phyloP scores from a whole-genome alignment of 1,284 basidiomycete species.

The Melampsora americana region DNA sequence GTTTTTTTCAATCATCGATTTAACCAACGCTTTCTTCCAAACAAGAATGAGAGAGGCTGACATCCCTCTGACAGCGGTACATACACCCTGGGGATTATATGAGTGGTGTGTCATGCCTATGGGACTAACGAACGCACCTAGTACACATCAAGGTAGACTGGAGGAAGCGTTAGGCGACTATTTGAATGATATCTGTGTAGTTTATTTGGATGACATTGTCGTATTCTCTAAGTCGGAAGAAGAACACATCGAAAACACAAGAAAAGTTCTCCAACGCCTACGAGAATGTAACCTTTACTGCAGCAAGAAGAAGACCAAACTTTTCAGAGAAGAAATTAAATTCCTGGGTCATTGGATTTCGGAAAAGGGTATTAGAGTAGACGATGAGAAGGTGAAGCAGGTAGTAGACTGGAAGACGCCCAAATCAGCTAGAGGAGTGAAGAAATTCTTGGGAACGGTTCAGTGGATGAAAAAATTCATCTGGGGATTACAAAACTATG shows the following conservation, averaged over 20 bases:
- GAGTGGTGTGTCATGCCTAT: conserved; percentile 59
- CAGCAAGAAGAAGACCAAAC: background rate
- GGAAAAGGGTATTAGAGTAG: background rate
- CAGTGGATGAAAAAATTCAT: no score
- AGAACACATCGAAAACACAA: conserved; percentile 52
- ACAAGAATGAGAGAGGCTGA: conserved; percentile 55
- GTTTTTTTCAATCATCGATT: conserved; percentile 56
- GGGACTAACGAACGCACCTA: conserved; percentile 55
- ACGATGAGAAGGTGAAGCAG: conserved; percentile 2
- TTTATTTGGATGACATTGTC: conserved; percentile 59
- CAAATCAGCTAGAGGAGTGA: background rate
- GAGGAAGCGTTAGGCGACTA: conserved; percentile 45
- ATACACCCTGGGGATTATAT: conserved; percentile 56
- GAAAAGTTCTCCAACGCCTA: no score
- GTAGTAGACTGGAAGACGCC: background rate
- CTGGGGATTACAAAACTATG: conserved; percentile 7
- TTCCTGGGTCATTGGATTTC: conserved; percentile 20
- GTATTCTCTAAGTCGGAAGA: conserved; percentile 56
- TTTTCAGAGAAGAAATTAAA: conserved; percentile 9
- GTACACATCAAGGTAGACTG: conserved; percentile 51
- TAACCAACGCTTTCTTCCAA: conserved; percentile 58
- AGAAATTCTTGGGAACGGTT: conserved; percentile 17
- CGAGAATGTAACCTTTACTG: background rate
- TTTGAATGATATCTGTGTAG: conserved; percentile 56
- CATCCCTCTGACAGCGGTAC: conserved; percentile 55